Conservation (phyloP, 495 filamentous ascomycete genomes). For the Cetradonia linearis region DNA sequence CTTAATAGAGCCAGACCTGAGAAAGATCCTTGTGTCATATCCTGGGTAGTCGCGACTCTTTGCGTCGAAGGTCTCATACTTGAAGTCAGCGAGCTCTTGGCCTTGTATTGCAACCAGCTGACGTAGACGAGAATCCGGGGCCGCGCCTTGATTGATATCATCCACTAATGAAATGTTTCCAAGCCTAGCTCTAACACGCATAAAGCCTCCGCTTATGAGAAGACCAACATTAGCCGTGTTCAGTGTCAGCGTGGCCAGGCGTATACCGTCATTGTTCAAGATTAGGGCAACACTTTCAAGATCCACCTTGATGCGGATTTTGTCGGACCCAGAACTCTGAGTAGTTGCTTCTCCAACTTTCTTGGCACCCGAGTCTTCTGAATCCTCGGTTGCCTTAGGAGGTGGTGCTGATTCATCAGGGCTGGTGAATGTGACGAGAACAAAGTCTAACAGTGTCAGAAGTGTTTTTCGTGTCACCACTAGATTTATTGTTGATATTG, state of each 20-base stretch:
- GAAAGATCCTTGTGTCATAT: constrained; percentile 83
- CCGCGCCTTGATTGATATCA: constrained; percentile 86
- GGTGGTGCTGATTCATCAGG: constrained; percentile 40
- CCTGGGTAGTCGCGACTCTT: constrained; percentile 69
- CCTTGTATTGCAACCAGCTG: constrained; percentile 90
- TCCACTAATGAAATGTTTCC: constrained; percentile 83
- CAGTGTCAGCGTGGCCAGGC: constrained; percentile 83
- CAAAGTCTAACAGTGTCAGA: constrained; percentile 89
- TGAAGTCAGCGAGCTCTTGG: constrained; percentile 93
- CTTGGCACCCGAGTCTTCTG: constrained; percentile 28
- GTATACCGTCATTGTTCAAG: constrained; percentile 96
- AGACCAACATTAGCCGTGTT: constrained; percentile 85
- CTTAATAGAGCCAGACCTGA: constrained; percentile 88
- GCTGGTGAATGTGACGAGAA: constrained; percentile 86
- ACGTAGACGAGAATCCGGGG: constrained; percentile 66
- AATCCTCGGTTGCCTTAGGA: constrained; percentile 40
- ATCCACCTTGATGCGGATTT: constrained; percentile 78
- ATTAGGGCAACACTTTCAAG: constrained; percentile 88
- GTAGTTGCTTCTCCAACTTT: constrained; percentile 26
- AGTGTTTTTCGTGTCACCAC: constrained; percentile 89
- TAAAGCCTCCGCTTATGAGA: constrained; percentile 70
- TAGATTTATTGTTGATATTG: constrained; percentile 89
- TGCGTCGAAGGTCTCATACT: constrained; percentile 88
- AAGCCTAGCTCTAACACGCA: constrained; percentile 76
- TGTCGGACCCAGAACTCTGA: constrained; percentile 34